Conservation (phyloP, 345 rosid genomes). For the Ailanthus altissimus region DNA sequence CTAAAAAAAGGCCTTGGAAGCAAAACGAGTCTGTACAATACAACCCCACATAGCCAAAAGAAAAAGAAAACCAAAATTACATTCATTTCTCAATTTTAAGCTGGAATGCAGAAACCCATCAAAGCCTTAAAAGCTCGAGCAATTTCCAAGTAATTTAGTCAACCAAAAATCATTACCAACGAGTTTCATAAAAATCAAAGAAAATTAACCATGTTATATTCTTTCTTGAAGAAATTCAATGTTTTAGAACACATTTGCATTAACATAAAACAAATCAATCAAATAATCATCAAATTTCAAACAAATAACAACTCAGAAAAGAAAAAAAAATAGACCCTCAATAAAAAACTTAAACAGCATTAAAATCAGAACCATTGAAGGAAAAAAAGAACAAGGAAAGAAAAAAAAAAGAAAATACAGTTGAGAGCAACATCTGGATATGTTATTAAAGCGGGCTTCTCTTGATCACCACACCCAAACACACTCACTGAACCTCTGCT, state of each 20-base stretch:
- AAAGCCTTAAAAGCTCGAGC: not conserved
- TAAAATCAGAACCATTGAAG: not conserved
- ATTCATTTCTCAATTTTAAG: not conserved
- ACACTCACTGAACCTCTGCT: slow-evolving; percentile 71
- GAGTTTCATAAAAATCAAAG: not conserved
- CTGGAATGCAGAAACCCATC: not conserved
- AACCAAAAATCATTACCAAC: not conserved
- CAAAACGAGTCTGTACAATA: slow-evolving; percentile 47
- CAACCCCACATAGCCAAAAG: slow-evolving; percentile 1
- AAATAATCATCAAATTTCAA: slow-evolving; percentile 11
- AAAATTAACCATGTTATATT: not conserved
- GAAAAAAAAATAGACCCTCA: slow-evolving; percentile 1
- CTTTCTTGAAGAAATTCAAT: not conserved
- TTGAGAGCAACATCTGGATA: slow-evolving; percentile 90
- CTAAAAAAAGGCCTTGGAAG: slow-evolving; percentile 58
- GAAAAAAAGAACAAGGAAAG: no score
- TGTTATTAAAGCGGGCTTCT: slow-evolving; percentile 82
- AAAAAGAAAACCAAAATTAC: slow-evolving; percentile 11
- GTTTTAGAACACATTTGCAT: not conserved
- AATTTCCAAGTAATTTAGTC: not conserved
- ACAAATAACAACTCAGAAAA: not conserved
- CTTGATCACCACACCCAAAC: slow-evolving; percentile 72
- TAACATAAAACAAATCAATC: slow-evolving; percentile 3
- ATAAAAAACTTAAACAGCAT: not conserved
- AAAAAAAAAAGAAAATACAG: slow-evolving; percentile 41